phyloP scores from a whole-genome alignment of 192 early-diverging fungal species.

The Glomus cerebriforme region DNA sequence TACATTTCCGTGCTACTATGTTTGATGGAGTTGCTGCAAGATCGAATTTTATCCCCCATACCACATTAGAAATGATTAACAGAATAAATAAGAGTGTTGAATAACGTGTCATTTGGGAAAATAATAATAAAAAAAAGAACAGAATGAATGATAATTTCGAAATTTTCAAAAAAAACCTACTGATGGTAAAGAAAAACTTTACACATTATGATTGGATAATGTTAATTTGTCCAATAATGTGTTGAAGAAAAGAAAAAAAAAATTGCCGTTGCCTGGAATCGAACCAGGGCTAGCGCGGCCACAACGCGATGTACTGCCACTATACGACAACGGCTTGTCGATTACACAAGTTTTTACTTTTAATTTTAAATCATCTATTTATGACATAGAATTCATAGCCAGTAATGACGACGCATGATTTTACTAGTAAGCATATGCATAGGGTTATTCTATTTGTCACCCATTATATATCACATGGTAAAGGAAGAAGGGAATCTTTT shows the following conservation, averaged over 20 bases:
- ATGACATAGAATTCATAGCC: too few relatives aligned
- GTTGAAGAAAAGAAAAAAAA: not conserved
- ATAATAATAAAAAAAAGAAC: too few relatives aligned
- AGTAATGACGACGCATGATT: too few relatives aligned
- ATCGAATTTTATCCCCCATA: slow-evolving; percentile 73
- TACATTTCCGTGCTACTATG: slow-evolving; percentile 56
- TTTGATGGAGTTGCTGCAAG: slow-evolving; percentile 55
- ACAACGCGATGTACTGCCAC: slow-evolving; percentile 55
- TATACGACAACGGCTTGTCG: slow-evolving; percentile 47
- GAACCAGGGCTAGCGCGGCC: slow-evolving; percentile 54
- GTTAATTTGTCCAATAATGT: not conserved
- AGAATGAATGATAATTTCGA: not conserved
- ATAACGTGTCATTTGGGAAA: not conserved
- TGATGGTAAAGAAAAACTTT: not conserved
- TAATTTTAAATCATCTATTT: not conserved
- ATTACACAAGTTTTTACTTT: not conserved
- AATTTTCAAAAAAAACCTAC: not conserved
- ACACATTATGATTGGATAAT: not conserved
- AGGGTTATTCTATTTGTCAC: too few relatives aligned
- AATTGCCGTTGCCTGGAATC: slow-evolving; percentile 48
- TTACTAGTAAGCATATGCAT: too few relatives aligned
- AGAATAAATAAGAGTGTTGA: not conserved
- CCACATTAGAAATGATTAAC: not conserved
- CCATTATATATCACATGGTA: too few relatives aligned
- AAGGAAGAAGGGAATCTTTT: too few relatives aligned